Evolutionary conservation across 495 filamentous ascomycete species (phyloP).

Genomic region (Elaphomyces granulatus): DNA sequence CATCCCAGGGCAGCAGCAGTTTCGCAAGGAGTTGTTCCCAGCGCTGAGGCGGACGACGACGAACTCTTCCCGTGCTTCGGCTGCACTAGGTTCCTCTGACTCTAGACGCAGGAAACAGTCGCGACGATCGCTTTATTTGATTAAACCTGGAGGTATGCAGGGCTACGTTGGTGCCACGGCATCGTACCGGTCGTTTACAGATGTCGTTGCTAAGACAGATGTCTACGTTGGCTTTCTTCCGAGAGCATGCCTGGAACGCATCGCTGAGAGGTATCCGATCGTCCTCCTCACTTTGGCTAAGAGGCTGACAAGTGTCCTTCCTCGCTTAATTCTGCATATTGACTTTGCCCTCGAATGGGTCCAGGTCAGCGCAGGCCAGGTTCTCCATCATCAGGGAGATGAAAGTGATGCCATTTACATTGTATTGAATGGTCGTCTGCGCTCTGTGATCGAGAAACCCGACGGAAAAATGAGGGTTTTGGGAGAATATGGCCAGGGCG

Average conservation of each 20-base stretch:
- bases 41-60: slow-evolving; percentile 36
- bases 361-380: slow-evolving; percentile 86
- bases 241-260: slow-evolving; percentile 68
- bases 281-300: slow-evolving; percentile 93
- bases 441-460: slow-evolving; percentile 61
- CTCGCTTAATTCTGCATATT: slow-evolving; percentile 87
- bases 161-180: slow-evolving; percentile 90
- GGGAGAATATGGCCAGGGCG: slow-evolving; percentile 90
- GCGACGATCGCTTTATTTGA: slow-evolving; percentile 70
- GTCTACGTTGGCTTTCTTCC: slow-evolving; percentile 96
- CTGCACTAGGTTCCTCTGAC: slow-evolving; percentile 19
- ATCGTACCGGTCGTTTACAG: slow-evolving; percentile 89
- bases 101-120: slow-evolving; percentile 35
- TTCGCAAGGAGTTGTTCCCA: slow-evolving; percentile 32
- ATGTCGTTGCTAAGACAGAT: slow-evolving; percentile 94
- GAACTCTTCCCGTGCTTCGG: slow-evolving; percentile 27
- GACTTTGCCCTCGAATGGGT: slow-evolving; percentile 98
- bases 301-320: slow-evolving; percentile 73
- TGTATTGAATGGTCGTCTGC: slow-evolving; percentile 80
- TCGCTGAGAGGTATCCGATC: slow-evolving; percentile 84
- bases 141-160: slow-evolving; percentile 89
- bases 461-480: slow-evolving; percentile 76
- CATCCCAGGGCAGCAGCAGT: slow-evolving; percentile 14
- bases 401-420: slow-evolving; percentile 98
- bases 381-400: slow-evolving; percentile 84